These are phyloP conservation scores for Monosporascus sp. DNA, from an alignment of 2,329 filamentous ascomycete genomes.

Conservation along the genomic window DNA sequence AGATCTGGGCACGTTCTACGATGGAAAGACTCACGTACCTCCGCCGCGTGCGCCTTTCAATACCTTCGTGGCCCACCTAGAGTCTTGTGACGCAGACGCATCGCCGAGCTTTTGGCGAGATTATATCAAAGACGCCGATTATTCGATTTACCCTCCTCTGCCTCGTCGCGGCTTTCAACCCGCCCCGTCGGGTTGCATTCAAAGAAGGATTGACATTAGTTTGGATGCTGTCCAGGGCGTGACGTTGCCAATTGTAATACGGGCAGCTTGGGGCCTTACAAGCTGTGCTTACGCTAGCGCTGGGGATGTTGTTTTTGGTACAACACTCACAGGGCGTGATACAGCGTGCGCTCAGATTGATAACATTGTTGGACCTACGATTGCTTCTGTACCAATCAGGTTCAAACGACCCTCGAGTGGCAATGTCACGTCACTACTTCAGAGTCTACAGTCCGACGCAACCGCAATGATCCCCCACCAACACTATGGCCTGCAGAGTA, in stretches of 20 bases:
- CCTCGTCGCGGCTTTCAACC: not conserved
- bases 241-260: not conserved
- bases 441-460: not conserved
- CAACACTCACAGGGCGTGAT: not conserved
- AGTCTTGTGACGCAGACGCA: not conserved
- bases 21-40: not conserved
- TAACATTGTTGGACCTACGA: not conserved
- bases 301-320: not conserved
- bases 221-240: not conserved
- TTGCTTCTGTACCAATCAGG: not conserved
- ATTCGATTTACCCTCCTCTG: not conserved
- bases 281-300: not conserved
- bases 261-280: not conserved
- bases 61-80: not conserved
- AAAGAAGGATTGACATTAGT: not conserved
- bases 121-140: not conserved
- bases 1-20: not conserved
- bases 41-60: not conserved
- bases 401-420: not conserved
- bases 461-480: not conserved
- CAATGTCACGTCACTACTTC: not conserved
- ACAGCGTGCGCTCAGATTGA: not conserved
- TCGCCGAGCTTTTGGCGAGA: not conserved
- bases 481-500: not conserved
- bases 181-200: not conserved